Base-by-base conservation (phyloP, 164 flowering plant species). In the Pachysandra terminalis region DNA sequence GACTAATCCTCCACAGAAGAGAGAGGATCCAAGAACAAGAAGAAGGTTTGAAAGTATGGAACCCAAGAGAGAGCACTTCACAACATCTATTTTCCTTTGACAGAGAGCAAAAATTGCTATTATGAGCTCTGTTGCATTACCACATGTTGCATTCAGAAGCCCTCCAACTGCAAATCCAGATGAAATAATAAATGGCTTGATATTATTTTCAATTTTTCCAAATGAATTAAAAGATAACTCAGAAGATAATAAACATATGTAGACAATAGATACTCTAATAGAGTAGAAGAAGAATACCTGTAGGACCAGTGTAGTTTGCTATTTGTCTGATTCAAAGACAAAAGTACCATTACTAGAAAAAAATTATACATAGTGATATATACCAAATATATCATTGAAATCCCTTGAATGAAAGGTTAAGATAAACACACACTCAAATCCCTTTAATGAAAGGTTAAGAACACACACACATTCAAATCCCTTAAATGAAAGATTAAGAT, bases 111-210 rank as follows among this genome's bases (percentile, higher is more conserved):
- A 75, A 19, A 92, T 65, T n/a, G 98, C 92, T 62, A 95, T 92
- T 53, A 92, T 92, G 0, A 92, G 87, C 81, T 95, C 97, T 23
- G 98, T 90, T 0, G 87, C 97, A 80, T 94, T 94, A n/a, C 98
- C 97, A 73, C 97, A 94, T 23, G 97, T 91, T 73, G 97, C 98
- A 82, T 95, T 95, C 21, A 95, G 73, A 13, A 95, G 89, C 53
- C 98, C 98, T 48, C 98, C 98, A 66, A 92, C 98, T 95, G 87
- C 62, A 69, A 51, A 55, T 55, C 19, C 41, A 56, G 23, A 32
- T 8, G 9, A 40, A 58, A 23, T 24, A n/a, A 35, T 19, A 13
- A 52, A 22, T 13, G 10, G 41, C 23, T 12, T 14, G n/a, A n/a
- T n/a, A n/a, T n/a, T n/a, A n/a, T n/a, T n/a, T n/a, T n/a, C n/a